Percentiles rank a stretch among this genome's conserved stretches.
Conservation (phyloP, 164 flowering plant species). For the Kalanchoe fedtschenkoi region DNA sequence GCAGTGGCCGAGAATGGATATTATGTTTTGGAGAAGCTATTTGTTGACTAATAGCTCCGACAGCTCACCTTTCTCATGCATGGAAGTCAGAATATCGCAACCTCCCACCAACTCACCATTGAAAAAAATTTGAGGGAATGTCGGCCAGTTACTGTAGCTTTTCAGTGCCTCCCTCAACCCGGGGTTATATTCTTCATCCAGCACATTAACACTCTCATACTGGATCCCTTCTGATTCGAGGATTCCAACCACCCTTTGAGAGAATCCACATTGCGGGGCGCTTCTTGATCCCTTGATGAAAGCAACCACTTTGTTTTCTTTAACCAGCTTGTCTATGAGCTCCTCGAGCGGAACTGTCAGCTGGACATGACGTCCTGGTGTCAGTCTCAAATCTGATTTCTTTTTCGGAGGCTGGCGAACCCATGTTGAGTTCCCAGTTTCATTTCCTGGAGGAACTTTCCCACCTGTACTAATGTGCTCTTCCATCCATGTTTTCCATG, state of each 20-base stretch:
- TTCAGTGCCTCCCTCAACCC: conserved; percentile 82
- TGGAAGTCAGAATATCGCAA: conserved; percentile 53
- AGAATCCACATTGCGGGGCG: conserved; percentile 88
- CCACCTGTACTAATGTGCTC: conserved; percentile 71
- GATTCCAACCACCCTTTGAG: conserved; percentile 77
- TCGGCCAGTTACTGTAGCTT: conserved; percentile 91
- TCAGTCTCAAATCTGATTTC: conserved; percentile 79
- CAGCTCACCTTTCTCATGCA: conserved; percentile 87
- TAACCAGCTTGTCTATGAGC: conserved; percentile 71
- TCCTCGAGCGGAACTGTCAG: conserved; percentile 76
- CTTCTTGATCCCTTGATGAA: conserved; percentile 93
- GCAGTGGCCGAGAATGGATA: background rate
- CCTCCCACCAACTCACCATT: conserved; percentile 66
- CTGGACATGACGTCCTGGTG: conserved; percentile 80
- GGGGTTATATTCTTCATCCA: conserved; percentile 74
- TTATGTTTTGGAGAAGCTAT: conserved; percentile 9
- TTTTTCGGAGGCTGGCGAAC: conserved; percentile 46
- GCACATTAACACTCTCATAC: conserved; percentile 80
- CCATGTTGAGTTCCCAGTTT: conserved; percentile 83
- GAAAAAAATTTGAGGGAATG: conserved; percentile 88
- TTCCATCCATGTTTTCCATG: conserved; percentile 99
- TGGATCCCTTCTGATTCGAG: conserved; percentile 65
- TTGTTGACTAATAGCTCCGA: conserved; percentile 39
- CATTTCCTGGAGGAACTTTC: conserved; percentile 89
- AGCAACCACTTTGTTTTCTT: conserved; percentile 88